These are phyloP conservation scores for Cladobotryum protrusum DNA, from an alignment of 2,329 filamentous ascomycete genomes.

Conservation along the genomic window DNA sequence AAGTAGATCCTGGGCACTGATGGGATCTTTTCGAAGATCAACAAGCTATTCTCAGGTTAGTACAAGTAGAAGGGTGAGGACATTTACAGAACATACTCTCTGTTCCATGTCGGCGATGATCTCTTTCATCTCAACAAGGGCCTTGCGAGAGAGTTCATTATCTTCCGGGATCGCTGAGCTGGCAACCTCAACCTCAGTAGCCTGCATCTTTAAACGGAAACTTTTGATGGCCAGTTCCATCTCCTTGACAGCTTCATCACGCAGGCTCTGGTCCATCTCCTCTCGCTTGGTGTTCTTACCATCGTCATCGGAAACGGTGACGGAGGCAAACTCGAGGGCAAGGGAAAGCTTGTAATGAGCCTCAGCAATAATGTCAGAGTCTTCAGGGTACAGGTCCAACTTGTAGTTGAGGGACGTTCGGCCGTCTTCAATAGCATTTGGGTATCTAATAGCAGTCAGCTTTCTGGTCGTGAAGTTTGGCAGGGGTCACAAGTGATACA, in stretches of 20 bases:
- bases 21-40: slow-evolving; percentile 58
- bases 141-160: slow-evolving; percentile 54
- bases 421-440: slow-evolving; percentile 79
- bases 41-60: slow-evolving; percentile 44
- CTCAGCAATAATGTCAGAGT: slow-evolving; percentile 83
- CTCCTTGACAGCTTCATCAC: slow-evolving; percentile 64
- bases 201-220: slow-evolving; percentile 63
- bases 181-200: slow-evolving; percentile 61
- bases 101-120: slow-evolving; percentile 74
- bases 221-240: slow-evolving; percentile 69
- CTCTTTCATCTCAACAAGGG: slow-evolving; percentile 69
- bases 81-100: slow-evolving; percentile 44
- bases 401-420: slow-evolving; percentile 73
- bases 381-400: slow-evolving; percentile 67
- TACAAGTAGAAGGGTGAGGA: not conserved
- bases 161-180: slow-evolving; percentile 60
- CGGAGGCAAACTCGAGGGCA: slow-evolving; percentile 86
- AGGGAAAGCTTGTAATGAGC: slow-evolving; percentile 95
- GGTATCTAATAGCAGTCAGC: slow-evolving; percentile 49
- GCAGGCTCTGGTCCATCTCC: slow-evolving; percentile 59
- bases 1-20: slow-evolving; percentile 35
- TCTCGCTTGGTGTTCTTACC: slow-evolving; percentile 40
- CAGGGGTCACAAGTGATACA: slow-evolving; percentile 12
- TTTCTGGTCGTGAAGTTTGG: not conserved
- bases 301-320: slow-evolving; percentile 53